A percentile compares a stretch with the other conserved stretches of the same genome.
phyloP scores from a whole-genome alignment of 371 early-diverging fungal genomes.

The Dichotomocladium elegans region DNA sequence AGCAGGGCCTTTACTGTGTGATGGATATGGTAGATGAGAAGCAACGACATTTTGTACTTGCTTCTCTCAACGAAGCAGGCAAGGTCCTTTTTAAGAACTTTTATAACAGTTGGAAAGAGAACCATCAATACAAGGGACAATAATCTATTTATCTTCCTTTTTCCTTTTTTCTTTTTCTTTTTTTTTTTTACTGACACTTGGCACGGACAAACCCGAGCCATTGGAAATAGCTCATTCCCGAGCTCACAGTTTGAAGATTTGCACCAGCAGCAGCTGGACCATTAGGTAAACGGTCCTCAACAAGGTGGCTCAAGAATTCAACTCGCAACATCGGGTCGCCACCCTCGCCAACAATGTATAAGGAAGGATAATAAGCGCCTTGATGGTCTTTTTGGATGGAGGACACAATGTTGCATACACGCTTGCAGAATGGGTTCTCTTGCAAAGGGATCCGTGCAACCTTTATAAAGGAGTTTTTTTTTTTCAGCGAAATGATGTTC shows the following conservation, averaged over 20 bases:
- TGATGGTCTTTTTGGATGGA: slow-evolving; percentile 17
- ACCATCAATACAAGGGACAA: slow-evolving; percentile 62
- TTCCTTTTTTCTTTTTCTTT: background rate
- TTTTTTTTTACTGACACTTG: slow-evolving; percentile 19
- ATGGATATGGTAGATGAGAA: slow-evolving; percentile 66
- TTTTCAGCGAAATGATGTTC: background rate
- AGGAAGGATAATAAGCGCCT: slow-evolving; percentile 53
- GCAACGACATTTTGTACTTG: slow-evolving; percentile 67
- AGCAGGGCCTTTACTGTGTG: slow-evolving; percentile 63
- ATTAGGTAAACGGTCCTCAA: slow-evolving; percentile 70
- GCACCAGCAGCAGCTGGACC: slow-evolving; percentile 40
- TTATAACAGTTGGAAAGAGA: slow-evolving; percentile 53
- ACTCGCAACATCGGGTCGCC: slow-evolving; percentile 79
- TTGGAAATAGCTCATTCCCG: slow-evolving; percentile 78
- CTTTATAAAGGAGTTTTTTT: slow-evolving; percentile 5
- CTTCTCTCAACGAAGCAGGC: slow-evolving; percentile 55
- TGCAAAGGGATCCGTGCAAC: slow-evolving; percentile 22
- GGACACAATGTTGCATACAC: slow-evolving; percentile 20
- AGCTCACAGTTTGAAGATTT: slow-evolving; percentile 46
- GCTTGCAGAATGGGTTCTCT: slow-evolving; percentile 32
- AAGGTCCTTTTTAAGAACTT: slow-evolving; percentile 55
- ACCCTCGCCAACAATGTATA: slow-evolving; percentile 88
- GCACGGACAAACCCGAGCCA: slow-evolving; percentile 50
- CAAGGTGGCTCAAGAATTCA: slow-evolving; percentile 80
- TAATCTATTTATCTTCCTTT: slow-evolving; percentile 18